Percentiles rank a stretch among this genome's conserved stretches.
Conservation (phyloP, 176 grass and related monocot species). For the Themeda triandra region DNA sequence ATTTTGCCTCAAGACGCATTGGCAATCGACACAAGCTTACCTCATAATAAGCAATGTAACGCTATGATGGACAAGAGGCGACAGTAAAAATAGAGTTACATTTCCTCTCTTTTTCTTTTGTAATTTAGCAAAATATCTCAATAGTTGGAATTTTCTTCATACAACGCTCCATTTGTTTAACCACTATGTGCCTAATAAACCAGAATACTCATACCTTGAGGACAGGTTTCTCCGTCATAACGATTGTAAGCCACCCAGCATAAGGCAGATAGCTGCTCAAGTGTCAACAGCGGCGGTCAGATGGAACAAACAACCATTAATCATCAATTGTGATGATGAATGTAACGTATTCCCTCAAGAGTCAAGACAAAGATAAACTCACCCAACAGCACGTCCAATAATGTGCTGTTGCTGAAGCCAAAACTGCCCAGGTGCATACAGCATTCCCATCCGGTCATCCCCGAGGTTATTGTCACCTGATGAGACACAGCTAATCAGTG, state of each 20-base stretch:
- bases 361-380: slow-evolving; percentile 4
- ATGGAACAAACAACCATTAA: background rate
- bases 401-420: slow-evolving; percentile 88
- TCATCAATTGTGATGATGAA: background rate
- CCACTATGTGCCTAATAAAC: slow-evolving; percentile 1
- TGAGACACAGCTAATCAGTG: slow-evolving; percentile 27
- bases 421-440: slow-evolving; percentile 69
- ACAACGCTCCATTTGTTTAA: background rate
- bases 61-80: background rate
- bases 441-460: slow-evolving; percentile 41
- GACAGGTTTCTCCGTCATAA: slow-evolving; percentile 81
- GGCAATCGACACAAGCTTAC: background rate
- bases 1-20: background rate
- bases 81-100: background rate
- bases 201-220: slow-evolving; percentile 50
- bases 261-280: slow-evolving; percentile 67
- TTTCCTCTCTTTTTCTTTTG: background rate
- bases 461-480: slow-evolving; percentile 68
- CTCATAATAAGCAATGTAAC: background rate
- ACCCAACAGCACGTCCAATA: slow-evolving; percentile 76
- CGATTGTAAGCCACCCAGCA: slow-evolving; percentile 74
- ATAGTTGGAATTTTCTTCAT: background rate
- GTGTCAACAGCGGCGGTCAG: background rate
- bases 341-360: background rate
- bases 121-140: background rate